Base-by-base conservation (phyloP, 371 early-diverging fungal species). In the Apophysomyces sp. region DNA sequence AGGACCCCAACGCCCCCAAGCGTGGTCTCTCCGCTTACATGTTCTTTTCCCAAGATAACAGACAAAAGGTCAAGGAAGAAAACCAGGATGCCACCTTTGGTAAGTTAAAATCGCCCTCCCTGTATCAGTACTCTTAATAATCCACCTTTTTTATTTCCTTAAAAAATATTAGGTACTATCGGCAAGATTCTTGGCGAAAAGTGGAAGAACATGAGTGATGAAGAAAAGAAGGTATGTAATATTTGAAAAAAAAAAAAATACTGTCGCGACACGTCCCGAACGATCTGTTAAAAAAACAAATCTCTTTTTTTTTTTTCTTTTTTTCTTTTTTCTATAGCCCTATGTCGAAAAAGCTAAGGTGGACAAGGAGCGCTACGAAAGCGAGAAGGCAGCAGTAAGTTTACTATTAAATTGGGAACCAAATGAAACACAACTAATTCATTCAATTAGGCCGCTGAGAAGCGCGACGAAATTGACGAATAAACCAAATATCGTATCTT, bases 1-100 rank as follows among this genome's bases (percentile, higher is more conserved):
- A 81, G 71, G 88, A 88, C 76, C 80, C 86, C 52, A 82, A 77
- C 58, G 89, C 87, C 26, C 94, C 94, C 81, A 95, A 95, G 77
- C 84, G 89, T 63, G 84, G 86, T 9, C 77, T 89, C 63, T 84
- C 89, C 15, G 88, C 92, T 12, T 94, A 90, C 78, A 85, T 94
- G 80, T 76, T 87, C 71, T 94, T 89, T 74, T 85, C 88, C 6
- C 85, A 86, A 71, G 91, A 85, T 52, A 77, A 83, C 63, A 84
- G 95, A 61, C 72, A 82, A 28, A 63, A 72, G 41, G 82, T 94
- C 55, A 79, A 86, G 69, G 76, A 70, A 31, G 81, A 89, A 55
- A 84, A 93, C 83, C 93, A 94, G 44, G 80, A 84, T 0, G 87
- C 84, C 41, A 74, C 81, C 51, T 92, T 92, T 73, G 91, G 83